These are phyloP conservation scores for Fonsecaea pedrosoi DNA, from an alignment of 2,329 filamentous ascomycete genomes.

Conservation along the genomic window DNA sequence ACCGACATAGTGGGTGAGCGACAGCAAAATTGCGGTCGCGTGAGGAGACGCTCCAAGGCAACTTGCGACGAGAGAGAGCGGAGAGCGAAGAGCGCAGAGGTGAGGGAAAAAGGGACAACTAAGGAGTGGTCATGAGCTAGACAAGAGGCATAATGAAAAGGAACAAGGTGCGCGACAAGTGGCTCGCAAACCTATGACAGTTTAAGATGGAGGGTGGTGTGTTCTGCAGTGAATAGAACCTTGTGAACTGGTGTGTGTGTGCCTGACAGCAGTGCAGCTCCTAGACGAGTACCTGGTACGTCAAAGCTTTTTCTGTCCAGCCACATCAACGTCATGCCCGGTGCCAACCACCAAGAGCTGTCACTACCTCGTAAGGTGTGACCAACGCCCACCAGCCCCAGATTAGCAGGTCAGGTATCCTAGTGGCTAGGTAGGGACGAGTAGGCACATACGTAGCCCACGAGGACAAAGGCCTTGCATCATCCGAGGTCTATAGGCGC, in stretches of 20 bases:
- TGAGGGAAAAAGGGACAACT: background rate
- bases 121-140: background rate
- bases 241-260: background rate
- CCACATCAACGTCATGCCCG: constrained; percentile 8
- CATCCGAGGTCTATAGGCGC: background rate
- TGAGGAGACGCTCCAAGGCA: background rate
- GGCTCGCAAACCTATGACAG: constrained; percentile 4
- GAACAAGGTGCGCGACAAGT: constrained; percentile 5
- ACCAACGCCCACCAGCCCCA: background rate
- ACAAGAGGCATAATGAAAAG: constrained; percentile 1
- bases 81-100: background rate
- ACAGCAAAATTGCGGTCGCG: constrained; percentile 7
- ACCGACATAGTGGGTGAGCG: constrained; percentile 25
- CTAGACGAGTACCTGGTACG: background rate
- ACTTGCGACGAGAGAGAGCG: background rate
- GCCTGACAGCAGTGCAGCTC: constrained; percentile 1
- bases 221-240: constrained; percentile 1
- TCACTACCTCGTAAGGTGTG: background rate
- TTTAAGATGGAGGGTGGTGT: background rate
- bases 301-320: constrained; percentile 6
- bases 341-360: background rate
- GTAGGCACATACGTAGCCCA: too few species aligned
- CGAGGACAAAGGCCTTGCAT: background rate
- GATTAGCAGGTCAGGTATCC: too few species aligned
- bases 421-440: too few species aligned